Evolutionary conservation across 2,329 filamentous ascomycete species (phyloP), one percentile per base, ranked within the genome.

Genomic region (Phyllosticta paracitricarpa): DNA sequence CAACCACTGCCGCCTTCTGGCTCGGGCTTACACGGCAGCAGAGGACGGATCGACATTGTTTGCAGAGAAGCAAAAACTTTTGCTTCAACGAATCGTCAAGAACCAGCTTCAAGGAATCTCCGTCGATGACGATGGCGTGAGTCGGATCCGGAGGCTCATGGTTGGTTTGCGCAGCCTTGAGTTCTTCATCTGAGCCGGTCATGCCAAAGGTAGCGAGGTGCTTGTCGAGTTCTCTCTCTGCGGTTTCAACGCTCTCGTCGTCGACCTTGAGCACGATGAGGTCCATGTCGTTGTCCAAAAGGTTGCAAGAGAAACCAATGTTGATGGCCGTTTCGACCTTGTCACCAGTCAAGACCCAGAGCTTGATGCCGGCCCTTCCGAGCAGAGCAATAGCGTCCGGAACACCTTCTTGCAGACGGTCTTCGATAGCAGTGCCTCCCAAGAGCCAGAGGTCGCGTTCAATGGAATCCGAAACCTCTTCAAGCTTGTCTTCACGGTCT

Each of bases 281-380:
- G 67, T 99, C 94, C 94, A 99, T 97, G 67, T 96, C 90, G 74
- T 97, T 99, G 76, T 93, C 91, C 61, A 99, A 83, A 33, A 99
- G 81, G 68, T 99, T 99, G 79, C 95, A 99, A 10, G 95, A 99
- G 76, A 97, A 99, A 2, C 94, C 94, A 71, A 99, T 99, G 77
- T 99, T 99, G 84, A 99, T 99, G 62, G 95, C 94, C 25, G 94
- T 99, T 77, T 99, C 94, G 33, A 97, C 93, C 76, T 97, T 99
- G 81, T 99, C 94, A 65, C 95, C 94, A 17, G 94, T 99, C 65
- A 99, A 79, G 59, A 99, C 94, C 94, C 94, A 99, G 7, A 99
- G 84, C 76, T 99, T 99, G 76, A 99, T 97, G 72, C 95, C 95
- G 59, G 94, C 94, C 69, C 91, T 85, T 30, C 88, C 93, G 58